Conservation (phyloP, 1,284 basidiomycete genomes). For the Cystobasidium sp. region DNA sequence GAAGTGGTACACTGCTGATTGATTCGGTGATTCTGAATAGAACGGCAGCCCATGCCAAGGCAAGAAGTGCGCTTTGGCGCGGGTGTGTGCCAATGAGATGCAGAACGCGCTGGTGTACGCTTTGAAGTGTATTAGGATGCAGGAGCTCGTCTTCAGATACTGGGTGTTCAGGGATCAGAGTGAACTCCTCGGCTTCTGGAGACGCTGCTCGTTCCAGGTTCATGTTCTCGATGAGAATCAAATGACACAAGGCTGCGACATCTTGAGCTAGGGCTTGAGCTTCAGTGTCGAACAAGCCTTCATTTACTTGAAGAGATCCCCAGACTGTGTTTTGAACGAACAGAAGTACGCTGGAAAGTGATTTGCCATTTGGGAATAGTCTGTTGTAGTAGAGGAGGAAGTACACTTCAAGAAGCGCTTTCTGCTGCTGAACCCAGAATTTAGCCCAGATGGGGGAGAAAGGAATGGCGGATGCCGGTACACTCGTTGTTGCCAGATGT, state of each 20-base stretch:
- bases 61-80: constrained; percentile 69
- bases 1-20: constrained; percentile 50
- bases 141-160: constrained; percentile 55
- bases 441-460: constrained; percentile 72
- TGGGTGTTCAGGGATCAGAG: constrained; percentile 63
- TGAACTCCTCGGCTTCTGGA: constrained; percentile 59
- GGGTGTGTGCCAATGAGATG: constrained; percentile 61
- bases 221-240: constrained; percentile 76
- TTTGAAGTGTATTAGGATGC: constrained; percentile 58
- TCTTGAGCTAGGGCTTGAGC: constrained; percentile 69
- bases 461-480: constrained; percentile 65
- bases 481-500: constrained; percentile 63
- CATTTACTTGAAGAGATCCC: constrained; percentile 69
- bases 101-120: constrained; percentile 68
- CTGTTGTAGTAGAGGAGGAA: constrained; percentile 86
- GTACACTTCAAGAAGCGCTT: constrained; percentile 76
- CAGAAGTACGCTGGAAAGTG: constrained; percentile 68
- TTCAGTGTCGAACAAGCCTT: constrained; percentile 69
- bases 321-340: constrained; percentile 69
- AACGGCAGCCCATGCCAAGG: constrained; percentile 77
- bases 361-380: constrained; percentile 66
- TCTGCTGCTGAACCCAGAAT: constrained; percentile 76
- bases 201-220: constrained; percentile 76
- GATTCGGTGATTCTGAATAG: constrained; percentile 59
- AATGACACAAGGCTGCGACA: constrained; percentile 71